Base-by-base conservation (phyloP, 331 rosid species). In the Ulmus americana region DNA sequence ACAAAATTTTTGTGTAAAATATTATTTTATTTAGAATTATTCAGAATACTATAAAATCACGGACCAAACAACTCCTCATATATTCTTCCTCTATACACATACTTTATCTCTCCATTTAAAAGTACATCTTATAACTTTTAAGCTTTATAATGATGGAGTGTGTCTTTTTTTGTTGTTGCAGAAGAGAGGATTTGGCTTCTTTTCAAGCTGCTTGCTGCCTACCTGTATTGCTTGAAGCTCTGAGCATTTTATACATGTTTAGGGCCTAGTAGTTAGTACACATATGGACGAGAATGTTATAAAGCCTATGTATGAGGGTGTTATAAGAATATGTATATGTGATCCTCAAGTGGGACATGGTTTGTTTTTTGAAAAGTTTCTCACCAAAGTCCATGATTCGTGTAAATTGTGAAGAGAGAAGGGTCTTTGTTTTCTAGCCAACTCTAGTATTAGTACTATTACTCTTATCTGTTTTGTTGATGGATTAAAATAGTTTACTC, bases 201-300 rank as follows among this genome's bases (percentile, higher is more conserved):
- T 87, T 74, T 70, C 84, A 79, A 74, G 90, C 78, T 90, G 97
- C 86, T 80, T 85, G 76, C 56, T 83, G 68, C 97, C 97, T 14
- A 42, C 88, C 16, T 89, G 95, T 75, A 65, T 76, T 73, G 86
- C 77, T 7, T 88, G 87, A 88, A 60, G 68, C 45, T 41, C 3
- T 50, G 53, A 56, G 12, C 39, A n/a, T 38, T 10, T 50, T 22
- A 41, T 39, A 9, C 5, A 35, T 8, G n/a, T 0, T 39, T n/a
- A 43, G 13, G 8, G 5, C 35, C 35, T 28, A 4, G 38, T 55
- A 39, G 39, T 51, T 38, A 67, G 88, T 81, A 85, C 69, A 78
- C 58, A 82, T 11, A 67, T 1, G 69, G 57, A 65, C 39, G n/a
- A 62, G 52, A 57, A 50, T 13, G 5, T 18, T 15, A 69, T 40